phyloP scores from a whole-genome alignment of 2,329 filamentous ascomycete genomes.

The Claviceps pazoutovae region DNA sequence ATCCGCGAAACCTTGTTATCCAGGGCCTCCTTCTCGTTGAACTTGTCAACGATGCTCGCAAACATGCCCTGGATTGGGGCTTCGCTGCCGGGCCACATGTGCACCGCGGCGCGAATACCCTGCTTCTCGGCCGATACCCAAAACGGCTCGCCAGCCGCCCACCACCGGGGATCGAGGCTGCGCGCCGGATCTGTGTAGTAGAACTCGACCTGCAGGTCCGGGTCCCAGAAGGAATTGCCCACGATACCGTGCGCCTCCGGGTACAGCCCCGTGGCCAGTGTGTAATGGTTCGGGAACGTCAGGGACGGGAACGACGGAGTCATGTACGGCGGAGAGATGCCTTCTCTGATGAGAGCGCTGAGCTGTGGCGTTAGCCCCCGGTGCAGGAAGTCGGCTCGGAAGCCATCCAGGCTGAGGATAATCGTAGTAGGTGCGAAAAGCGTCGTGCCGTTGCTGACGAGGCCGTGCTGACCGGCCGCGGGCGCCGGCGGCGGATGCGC shows the following conservation, averaged over 20 bases:
- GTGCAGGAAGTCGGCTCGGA: conserved; percentile 83
- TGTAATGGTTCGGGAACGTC: conserved; percentile 95
- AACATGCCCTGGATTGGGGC: conserved; percentile 64
- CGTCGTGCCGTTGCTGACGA: conserved; percentile 69
- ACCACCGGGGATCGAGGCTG: conserved; percentile 82
- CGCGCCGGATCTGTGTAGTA: conserved; percentile 66
- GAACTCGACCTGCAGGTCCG: conserved; percentile 61
- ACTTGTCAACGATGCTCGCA: conserved; percentile 72
- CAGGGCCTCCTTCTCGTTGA: conserved; percentile 63
- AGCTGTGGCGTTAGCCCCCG: conserved; percentile 73
- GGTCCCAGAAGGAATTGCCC: conserved; percentile 91
- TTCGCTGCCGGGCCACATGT: conserved; percentile 98
- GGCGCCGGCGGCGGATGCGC: conserved; percentile 8
- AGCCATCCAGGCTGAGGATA: conserved; percentile 86
- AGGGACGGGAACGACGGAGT: conserved; percentile 87
- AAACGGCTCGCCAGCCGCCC: conserved; percentile 72
- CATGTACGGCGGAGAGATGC: conserved; percentile 88
- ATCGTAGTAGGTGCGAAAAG: conserved; percentile 86
- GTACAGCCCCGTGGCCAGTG: conserved; percentile 79
- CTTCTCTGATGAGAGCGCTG: conserved; percentile 62
- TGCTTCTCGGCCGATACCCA: conserved; percentile 87
- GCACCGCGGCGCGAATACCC: conserved; percentile 65
- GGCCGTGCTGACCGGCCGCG: conserved; percentile 9
- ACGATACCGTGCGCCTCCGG: conserved; percentile 89
- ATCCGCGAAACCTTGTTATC: conserved; percentile 65